Evolutionary conservation across 2,329 filamentous ascomycete species (phyloP).

Genomic region (Curvularia hawaiiensis): DNA sequence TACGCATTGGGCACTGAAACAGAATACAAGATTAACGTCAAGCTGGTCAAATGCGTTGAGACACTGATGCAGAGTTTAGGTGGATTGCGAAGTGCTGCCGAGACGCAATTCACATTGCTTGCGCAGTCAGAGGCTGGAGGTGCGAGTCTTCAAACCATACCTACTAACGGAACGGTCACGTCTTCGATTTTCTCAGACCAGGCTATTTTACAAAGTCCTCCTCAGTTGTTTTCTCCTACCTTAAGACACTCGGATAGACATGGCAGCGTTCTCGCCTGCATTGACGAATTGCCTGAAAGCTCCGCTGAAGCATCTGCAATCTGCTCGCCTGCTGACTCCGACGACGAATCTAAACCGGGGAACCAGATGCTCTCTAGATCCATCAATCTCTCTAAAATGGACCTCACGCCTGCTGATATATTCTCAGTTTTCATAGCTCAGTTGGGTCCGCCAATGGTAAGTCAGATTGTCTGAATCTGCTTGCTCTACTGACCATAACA

Average conservation of each 20-base stretch:
- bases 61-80: conserved; percentile 86
- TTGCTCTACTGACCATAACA: conserved; percentile 37
- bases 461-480: not conserved
- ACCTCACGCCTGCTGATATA: conserved; percentile 73
- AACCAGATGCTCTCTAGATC: conserved; percentile 24
- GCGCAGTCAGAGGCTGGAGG: conserved; percentile 59
- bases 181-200: conserved; percentile 35
- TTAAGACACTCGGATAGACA: conserved; percentile 40
- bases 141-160: conserved; percentile 19
- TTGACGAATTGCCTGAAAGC: conserved; percentile 49
- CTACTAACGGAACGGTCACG: conserved; percentile 26
- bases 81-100: conserved; percentile 85
- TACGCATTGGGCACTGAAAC: conserved; percentile 79
- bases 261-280: conserved; percentile 48
- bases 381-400: conserved; percentile 36
- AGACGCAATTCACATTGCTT: conserved; percentile 85
- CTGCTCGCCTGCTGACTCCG: conserved; percentile 35
- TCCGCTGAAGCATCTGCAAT: conserved; percentile 37
- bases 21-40: conserved; percentile 78
- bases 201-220: conserved; percentile 30
- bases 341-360: conserved; percentile 31
- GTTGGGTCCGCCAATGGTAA: conserved; percentile 84
- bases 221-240: conserved; percentile 34
- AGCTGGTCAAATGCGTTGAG: conserved; percentile 82
- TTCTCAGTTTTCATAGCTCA: conserved; percentile 89